Evolutionary conservation across 768 basidiomycete species (phyloP).

Genomic region (Termitomyces bulborhizus): DNA sequence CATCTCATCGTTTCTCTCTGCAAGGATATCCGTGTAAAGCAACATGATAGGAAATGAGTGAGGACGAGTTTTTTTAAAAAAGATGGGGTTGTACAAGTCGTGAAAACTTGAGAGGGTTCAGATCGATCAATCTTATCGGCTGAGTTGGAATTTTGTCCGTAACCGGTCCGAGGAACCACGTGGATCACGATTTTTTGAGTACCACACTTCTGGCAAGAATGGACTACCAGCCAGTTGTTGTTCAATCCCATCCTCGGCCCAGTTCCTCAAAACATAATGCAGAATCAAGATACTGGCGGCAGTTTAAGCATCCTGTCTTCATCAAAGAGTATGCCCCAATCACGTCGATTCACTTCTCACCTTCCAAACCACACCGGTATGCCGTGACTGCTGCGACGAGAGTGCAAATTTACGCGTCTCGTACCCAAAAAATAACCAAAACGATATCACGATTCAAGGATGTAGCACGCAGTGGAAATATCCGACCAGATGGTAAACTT

Average conservation of each 20-base stretch:
- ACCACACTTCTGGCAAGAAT: slow-evolving; percentile 25
- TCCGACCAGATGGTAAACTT: slow-evolving; percentile 90
- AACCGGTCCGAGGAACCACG: slow-evolving; percentile 16
- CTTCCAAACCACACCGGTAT: slow-evolving; percentile 84
- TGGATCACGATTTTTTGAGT: slow-evolving; percentile 14
- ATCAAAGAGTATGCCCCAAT: slow-evolving; percentile 97
- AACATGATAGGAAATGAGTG: slow-evolving; percentile 45
- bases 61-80: slow-evolving; percentile 12
- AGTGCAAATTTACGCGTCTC: slow-evolving; percentile 92
- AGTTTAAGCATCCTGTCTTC: slow-evolving; percentile 87
- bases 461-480: slow-evolving; percentile 82
- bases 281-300: slow-evolving; percentile 83
- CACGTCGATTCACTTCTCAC: slow-evolving; percentile 90
- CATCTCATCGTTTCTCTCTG: slow-evolving; percentile 71
- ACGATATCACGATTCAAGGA: slow-evolving; percentile 97
- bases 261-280: slow-evolving; percentile 52
- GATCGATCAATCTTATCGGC: slow-evolving; percentile 25
- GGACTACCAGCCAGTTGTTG: slow-evolving; percentile 78
- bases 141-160: slow-evolving; percentile 11
- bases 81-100: slow-evolving; percentile 5
- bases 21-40: slow-evolving; percentile 67
- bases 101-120: slow-evolving; percentile 11
- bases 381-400: slow-evolving; percentile 93
- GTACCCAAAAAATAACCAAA: slow-evolving; percentile 94
- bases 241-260: slow-evolving; percentile 54